These are phyloP conservation scores for Petunia axillaris DNA, from an alignment of 257 asterid genomes.

Conservation along the genomic window DNA sequence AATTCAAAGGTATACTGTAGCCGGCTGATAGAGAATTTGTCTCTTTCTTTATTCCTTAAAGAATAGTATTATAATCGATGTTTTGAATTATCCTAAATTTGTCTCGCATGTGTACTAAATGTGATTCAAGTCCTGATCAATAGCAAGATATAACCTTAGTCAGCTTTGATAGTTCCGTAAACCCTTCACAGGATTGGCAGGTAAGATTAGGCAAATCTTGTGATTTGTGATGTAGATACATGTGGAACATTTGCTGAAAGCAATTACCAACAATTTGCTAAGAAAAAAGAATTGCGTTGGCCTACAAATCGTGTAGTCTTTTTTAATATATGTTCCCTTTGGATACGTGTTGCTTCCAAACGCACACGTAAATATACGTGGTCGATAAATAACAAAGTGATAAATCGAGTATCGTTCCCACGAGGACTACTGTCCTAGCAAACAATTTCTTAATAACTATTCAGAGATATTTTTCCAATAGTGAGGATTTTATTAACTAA, in stretches of 20 bases:
- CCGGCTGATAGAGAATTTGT: no score
- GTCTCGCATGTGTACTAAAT: background rate
- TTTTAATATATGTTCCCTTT: background rate
- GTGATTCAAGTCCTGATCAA: background rate
- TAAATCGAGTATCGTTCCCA: no score
- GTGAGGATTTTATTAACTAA: no score
- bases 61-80: no score
- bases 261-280: background rate
- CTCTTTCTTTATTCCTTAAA: no score
- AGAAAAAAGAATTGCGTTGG: background rate
- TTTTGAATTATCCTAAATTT: background rate
- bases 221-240: background rate
- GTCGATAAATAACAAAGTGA: no score
- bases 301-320: background rate
- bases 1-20: no score
- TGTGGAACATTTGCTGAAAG: background rate
- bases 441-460: no score
- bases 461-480: no score
- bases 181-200: background rate
- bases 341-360: no score
- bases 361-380: no score
- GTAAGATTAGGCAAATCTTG: background rate
- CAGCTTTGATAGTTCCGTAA: background rate
- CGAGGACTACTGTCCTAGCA: no score
- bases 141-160: background rate